These are phyloP conservation scores for Solanum habrochaites DNA, from an alignment of 257 asterid genomes.

Conservation along the genomic window DNA sequence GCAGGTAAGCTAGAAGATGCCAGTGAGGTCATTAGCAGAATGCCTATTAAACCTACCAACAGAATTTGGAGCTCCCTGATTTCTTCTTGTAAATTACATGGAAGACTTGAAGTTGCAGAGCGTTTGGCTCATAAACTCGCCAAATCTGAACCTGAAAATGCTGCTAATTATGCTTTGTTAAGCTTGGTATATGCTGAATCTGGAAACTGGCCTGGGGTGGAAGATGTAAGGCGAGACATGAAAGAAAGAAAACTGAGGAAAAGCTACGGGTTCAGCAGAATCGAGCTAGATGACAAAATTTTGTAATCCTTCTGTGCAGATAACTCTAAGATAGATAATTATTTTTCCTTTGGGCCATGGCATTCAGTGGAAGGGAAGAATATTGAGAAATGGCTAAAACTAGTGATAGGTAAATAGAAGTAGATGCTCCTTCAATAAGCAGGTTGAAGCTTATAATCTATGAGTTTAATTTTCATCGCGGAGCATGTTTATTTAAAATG, in stretches of 20 bases:
- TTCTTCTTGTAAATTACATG: conserved; percentile 49
- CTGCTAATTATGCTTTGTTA: conserved; percentile 41
- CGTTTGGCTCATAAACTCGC: conserved; percentile 27
- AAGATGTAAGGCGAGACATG: conserved; percentile 38
- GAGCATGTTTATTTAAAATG: too few species aligned
- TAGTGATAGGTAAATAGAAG: neutral
- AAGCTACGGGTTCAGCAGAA: conserved; percentile 38
- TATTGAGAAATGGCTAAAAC: neutral
- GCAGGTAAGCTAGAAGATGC: conserved; percentile 61
- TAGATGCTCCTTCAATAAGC: neutral
- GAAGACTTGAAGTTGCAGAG: conserved; percentile 53
- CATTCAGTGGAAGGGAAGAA: neutral
- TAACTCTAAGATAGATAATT: neutral
- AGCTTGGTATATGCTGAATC: conserved; percentile 56
- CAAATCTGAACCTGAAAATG: conserved; percentile 52
- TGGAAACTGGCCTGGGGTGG: conserved; percentile 55
- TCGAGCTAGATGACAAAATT: conserved; percentile 10
- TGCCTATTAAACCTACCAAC: conserved; percentile 27
- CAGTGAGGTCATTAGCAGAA: conserved; percentile 22
- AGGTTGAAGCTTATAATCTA: neutral
- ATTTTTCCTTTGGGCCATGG: neutral
- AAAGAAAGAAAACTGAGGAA: conserved; percentile 26
- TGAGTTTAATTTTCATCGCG: neutral
- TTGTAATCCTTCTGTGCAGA: neutral
- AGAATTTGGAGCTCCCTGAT: conserved; percentile 43